Base-by-base conservation (phyloP, 768 basidiomycete genomes). In the Leccinellum albellum region DNA sequence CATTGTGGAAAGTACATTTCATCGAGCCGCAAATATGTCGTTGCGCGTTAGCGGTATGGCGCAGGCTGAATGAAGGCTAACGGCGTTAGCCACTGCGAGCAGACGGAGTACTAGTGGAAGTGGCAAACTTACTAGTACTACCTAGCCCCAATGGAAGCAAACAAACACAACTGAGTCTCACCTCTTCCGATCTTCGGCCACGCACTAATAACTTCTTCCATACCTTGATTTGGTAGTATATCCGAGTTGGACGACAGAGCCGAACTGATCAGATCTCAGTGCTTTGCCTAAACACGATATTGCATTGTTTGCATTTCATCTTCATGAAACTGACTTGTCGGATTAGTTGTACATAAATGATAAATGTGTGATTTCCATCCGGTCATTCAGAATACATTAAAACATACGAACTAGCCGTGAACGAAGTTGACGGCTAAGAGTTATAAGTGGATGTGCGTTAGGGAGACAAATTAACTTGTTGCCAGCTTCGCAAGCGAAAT, bases 401-500 rank as follows among this genome's bases (percentile, higher is more conserved):
- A 31, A 6, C 24, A 46, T 42, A 26, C 53, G 44, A 54, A 56
- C 21, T 31, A 54, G 40, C 12, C 4, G 1, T 23, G 14, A 21
- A 57, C 58, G 58, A 59, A 57, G 8, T 61, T 50, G 52, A 63
- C 64, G 46, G 55, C 40, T 6, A 51, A 24, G 31, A 54, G 24
- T 17, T 14, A 20, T 23, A 45, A 31, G 24, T 24, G 12, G 10
- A 29, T 13, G 26, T 44, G 1, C 2, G 32, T 10, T 17, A 32
- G 44, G 20, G 12, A 29, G 10, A 3, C 10, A 6, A 45, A 47
- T 66, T 51, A 72, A 23, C 50, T 23, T 29, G 69, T 78, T 12
- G 75, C 73, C 53, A 83, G 75, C 64, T 81, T 78, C 23, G 86
- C 86, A 57, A 89, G 77, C 24, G 78, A 82, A 31, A 89, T 75